Base-by-base conservation (phyloP, 2,329 filamentous ascomycete species). In the Colletotrichum navitas region DNA sequence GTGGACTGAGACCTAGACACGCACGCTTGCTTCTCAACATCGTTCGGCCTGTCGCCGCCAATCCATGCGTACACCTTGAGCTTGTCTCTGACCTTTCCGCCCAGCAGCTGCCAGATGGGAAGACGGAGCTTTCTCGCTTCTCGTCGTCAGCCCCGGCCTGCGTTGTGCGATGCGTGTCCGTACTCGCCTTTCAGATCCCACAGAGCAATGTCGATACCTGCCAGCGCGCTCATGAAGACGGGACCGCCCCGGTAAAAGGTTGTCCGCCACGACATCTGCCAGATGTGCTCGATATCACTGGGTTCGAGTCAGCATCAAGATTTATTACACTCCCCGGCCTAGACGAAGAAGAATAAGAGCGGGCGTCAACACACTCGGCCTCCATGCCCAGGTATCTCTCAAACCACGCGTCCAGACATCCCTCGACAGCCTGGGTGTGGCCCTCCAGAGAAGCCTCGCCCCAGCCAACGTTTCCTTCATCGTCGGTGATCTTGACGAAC, bases 51-150 rank as follows among this genome's bases (percentile, higher is more conserved):
- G 75, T 94, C 92, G 3, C 92, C 92, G 4, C 92, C 92, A 69
- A 94, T 94, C 92, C 93, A 94, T 18, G 90, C 90, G 77, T 94
- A 94, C 0, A 94, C 92, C 73, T 89, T 89, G 16, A 93, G 81
- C 76, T 90, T 91, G 74, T 90, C 84, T 55, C 93, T 86, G 1
- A 95, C 87, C 70, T 93, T 93, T 5, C 93, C 93, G 5, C 93
- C 93, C 0, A 95, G 85, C 0, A 95, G 84, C 74, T 94, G 88
- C 76, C 94, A 91, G 59, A 95, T 87, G 0, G 93, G 92, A 0
- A 94, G 89, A 10, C 87, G 86, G 18, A 86, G 76, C 61, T 82
- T 84, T 47, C 80, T 81, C 68, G 85, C 87, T 81, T 10, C 2
- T 47, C 18, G 47, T 29, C 1, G 26, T 34, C 0, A 2, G 61